Percentiles rank a stretch among this genome's conserved stretches.
Evolutionary conservation across 2,329 filamentous ascomycete genomes (phyloP).

Genomic region (Stemphylium beticola): DNA sequence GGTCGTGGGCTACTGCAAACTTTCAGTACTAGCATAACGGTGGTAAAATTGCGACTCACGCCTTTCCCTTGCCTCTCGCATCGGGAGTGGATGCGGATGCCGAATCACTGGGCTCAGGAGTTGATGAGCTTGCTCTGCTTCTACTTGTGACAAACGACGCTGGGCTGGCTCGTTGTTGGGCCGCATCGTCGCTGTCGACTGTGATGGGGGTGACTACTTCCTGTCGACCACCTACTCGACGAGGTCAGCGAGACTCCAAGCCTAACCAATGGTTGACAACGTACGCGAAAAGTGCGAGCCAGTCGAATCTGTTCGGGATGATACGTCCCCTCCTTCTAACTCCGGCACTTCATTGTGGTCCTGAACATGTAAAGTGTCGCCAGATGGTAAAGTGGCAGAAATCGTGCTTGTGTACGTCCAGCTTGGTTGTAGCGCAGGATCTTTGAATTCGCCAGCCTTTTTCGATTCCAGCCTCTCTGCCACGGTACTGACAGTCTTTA

Average conservation of each 20-base stretch:
- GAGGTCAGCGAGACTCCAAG: not conserved
- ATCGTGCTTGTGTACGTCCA: constrained; percentile 42
- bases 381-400: constrained; percentile 41
- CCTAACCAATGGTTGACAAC: constrained; percentile 1
- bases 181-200: constrained; percentile 28
- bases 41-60: constrained; percentile 5
- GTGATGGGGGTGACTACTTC: constrained; percentile 29
- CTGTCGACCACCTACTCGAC: constrained; percentile 32
- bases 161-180: constrained; percentile 34
- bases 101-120: constrained; percentile 13
- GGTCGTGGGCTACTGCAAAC: constrained; percentile 20
- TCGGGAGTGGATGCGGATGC: not conserved
- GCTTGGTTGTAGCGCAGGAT: constrained; percentile 37
- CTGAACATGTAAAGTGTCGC: constrained; percentile 37
- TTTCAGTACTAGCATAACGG: constrained; percentile 2
- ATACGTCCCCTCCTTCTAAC: constrained; percentile 39
- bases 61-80: constrained; percentile 4
- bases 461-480: constrained; percentile 12
- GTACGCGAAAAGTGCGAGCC: constrained; percentile 38
- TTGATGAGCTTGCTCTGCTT: constrained; percentile 27
- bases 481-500: constrained; percentile 4
- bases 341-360: constrained; percentile 35
- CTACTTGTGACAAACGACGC: constrained; percentile 34
- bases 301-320: constrained; percentile 39
- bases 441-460: constrained; percentile 24